Evolutionary conservation across 331 rosid genomes (phyloP).

Genomic region (Phaseolus coccineus): DNA sequence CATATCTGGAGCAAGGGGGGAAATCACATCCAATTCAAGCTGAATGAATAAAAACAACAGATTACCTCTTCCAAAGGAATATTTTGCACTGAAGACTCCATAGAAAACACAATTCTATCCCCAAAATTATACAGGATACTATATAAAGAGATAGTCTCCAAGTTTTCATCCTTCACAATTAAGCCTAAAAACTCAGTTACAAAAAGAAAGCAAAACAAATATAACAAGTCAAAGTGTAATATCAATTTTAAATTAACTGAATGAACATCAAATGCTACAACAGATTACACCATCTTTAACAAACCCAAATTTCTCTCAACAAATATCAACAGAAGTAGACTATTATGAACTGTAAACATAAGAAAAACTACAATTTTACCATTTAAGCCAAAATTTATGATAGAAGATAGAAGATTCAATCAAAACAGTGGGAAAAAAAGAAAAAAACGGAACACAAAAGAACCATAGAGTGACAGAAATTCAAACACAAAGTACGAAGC

Average conservation of each 20-base stretch:
- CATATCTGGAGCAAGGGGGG: constrained; percentile 34
- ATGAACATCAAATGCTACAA: constrained; percentile 39
- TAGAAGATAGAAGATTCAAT: constrained; percentile 4
- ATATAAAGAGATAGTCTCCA: constrained; percentile 62
- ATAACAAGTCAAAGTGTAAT: constrained; percentile 19
- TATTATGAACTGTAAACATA: not conserved
- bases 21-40: constrained; percentile 35
- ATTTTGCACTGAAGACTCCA: constrained; percentile 68
- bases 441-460: not conserved
- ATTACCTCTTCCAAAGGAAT: constrained; percentile 79
- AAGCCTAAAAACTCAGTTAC: constrained; percentile 41
- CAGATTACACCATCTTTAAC: constrained; percentile 11
- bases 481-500: too few species aligned
- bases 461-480: not conserved
- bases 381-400: constrained; percentile 14
- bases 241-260: constrained; percentile 27
- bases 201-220: constrained; percentile 35
- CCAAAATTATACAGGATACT: constrained; percentile 62
- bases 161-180: constrained; percentile 65
- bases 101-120: constrained; percentile 62
- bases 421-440: not conserved
- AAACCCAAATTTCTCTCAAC: not conserved
- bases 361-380: not conserved
- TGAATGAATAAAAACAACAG: constrained; percentile 20
- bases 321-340: constrained; percentile 9